Conservation (phyloP, 805 yeast species). For the Sungouiozyma ichnusensis region DNA sequence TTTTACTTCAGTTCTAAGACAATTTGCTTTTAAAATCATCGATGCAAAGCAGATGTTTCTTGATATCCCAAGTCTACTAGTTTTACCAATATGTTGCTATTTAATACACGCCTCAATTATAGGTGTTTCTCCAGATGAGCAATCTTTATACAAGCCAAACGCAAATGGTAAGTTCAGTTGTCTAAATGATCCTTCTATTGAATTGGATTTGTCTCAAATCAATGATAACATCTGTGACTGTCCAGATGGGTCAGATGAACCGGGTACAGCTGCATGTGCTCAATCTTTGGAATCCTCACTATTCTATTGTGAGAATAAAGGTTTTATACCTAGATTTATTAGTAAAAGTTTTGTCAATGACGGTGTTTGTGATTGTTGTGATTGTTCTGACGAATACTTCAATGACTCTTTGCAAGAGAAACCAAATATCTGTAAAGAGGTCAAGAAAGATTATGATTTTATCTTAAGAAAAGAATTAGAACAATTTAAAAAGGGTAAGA, state of each 20-base stretch:
- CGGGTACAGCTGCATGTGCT: conserved; percentile 81
- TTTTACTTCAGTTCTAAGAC: too few species aligned
- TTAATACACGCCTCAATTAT: not conserved
- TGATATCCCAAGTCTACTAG: not conserved
- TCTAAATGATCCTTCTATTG: conserved; percentile 53
- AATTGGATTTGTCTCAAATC: conserved; percentile 47
- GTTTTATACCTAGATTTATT: conserved; percentile 52
- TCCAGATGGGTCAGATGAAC: conserved; percentile 96
- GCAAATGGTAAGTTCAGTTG: conserved; percentile 59
- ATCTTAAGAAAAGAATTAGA: conserved; percentile 39
- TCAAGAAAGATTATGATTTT: conserved; percentile 19
- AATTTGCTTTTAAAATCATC: too few species aligned
- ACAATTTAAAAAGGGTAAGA: conserved; percentile 42
- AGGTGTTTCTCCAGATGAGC: conserved; percentile 8
- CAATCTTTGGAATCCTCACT: conserved; percentile 10
- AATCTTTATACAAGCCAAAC: conserved; percentile 28
- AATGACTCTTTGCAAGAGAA: conserved; percentile 2
- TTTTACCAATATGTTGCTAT: not conserved
- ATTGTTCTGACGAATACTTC: conserved; percentile 72
- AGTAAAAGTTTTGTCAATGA: conserved; percentile 68
- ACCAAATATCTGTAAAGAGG: conserved; percentile 16
- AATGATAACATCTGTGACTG: conserved; percentile 93
- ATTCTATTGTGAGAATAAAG: conserved; percentile 73
- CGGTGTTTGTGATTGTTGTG: conserved; percentile 96
- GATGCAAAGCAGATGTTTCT: not conserved